Evolutionary conservation across 257 asterid genomes (phyloP), one percentile per base, ranked within the genome.

Genomic region (Solanum tarijense): DNA sequence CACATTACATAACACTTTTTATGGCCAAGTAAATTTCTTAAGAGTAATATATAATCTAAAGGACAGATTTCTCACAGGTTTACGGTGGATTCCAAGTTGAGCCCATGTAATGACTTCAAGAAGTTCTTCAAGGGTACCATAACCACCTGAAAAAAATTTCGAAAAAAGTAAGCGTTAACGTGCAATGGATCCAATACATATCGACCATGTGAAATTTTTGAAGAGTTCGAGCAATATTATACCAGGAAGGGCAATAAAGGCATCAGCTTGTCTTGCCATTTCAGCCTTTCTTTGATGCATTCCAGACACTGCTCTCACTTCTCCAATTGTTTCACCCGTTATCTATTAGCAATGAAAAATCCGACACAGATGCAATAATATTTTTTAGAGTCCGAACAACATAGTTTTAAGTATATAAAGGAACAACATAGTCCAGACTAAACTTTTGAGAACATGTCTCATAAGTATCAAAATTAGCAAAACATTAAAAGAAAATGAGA

Each of bases 21-120:
- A 76, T 6, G 34, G 52, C 48, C 2, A 10, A 75, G 32, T 10
- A 8, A 35, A 36, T 74, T 74, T 74, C 5, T 4, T 10, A 36
- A 34, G 32, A 36, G 55, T 38, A 75, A 75, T 23, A 3, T 79
- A 43, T n/a, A 18, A 52, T 39, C 11, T 1, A 48, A 55, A 78
- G 72, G 52, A 23, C 7, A 60, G 66, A n/a, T 48, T 62, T 65
- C 90, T 92, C 90, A 96, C 99, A 29, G 99, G 99, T 91, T 96
- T 96, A 39, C 94, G 94, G 88, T 96, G 99, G 88, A 96, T 96
- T 90, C 99, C 98, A 13, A 96, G 95, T 89, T 96, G 99, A 88
- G 99, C 99, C 99, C 99, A 96, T 46, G 98, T 96, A 83, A 96
- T 95, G 79, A 96, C 98, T 90, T 96, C 99, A 38, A 96, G 98